Evolutionary conservation across 2,329 filamentous ascomycete genomes (phyloP).

Genomic region (Pseudopithomyces maydicus): DNA sequence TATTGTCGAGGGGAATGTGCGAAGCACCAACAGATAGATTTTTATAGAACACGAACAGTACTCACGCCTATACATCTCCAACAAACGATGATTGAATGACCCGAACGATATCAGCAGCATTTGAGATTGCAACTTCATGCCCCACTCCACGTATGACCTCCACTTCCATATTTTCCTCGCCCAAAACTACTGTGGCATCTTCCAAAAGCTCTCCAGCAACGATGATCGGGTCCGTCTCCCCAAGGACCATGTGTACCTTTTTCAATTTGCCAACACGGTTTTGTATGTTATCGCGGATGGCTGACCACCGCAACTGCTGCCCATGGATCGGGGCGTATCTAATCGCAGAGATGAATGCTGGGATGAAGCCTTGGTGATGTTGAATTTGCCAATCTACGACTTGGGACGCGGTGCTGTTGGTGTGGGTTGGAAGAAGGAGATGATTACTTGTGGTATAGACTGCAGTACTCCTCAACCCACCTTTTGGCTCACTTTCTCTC

Average conservation of each 20-base stretch:
- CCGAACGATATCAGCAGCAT: slow-evolving; percentile 63
- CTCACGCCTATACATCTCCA: not conserved
- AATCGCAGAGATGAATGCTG: slow-evolving; percentile 73
- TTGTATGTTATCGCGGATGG: slow-evolving; percentile 53
- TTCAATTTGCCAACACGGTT: slow-evolving; percentile 42
- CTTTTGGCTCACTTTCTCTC: not conserved
- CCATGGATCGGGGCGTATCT: slow-evolving; percentile 71
- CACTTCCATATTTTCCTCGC: slow-evolving; percentile 62
- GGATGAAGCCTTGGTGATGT: slow-evolving; percentile 69
- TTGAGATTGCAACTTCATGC: slow-evolving; percentile 72
- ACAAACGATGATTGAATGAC: slow-evolving; percentile 45
- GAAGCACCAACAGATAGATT: no score
- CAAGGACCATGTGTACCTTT: slow-evolving; percentile 69
- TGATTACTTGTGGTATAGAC: slow-evolving; percentile 27
- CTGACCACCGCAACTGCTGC: slow-evolving; percentile 66
- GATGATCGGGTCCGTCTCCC: slow-evolving; percentile 69
- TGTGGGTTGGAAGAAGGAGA: slow-evolving; percentile 57
- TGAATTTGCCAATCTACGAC: slow-evolving; percentile 73
- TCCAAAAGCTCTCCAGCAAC: slow-evolving; percentile 66
- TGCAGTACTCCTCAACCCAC: slow-evolving; percentile 18
- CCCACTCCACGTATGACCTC: slow-evolving; percentile 63
- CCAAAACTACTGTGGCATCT: slow-evolving; percentile 64
- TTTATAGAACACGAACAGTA: no score
- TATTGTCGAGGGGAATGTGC: no score
- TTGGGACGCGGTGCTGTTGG: slow-evolving; percentile 62